Percentiles rank a stretch among this genome's conserved stretches.
phyloP scores from a whole-genome alignment of 768 basidiomycete species.

The Boletus rubroflammeus region DNA sequence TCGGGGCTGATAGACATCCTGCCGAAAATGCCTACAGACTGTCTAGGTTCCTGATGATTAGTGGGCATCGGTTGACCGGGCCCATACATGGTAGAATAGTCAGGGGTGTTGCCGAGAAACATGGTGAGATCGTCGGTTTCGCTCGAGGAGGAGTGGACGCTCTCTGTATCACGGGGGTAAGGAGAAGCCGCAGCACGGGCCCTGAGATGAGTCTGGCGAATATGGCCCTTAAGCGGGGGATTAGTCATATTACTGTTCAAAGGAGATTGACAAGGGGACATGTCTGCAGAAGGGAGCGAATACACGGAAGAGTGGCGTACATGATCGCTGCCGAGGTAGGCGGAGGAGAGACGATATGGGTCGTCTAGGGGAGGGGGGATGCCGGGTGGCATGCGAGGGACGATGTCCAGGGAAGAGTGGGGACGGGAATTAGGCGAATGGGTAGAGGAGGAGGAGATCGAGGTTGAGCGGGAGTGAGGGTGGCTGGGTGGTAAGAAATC shows the following conservation, averaged over 20 bases:
- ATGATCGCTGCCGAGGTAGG: constrained; percentile 45
- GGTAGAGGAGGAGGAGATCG: constrained; percentile 72
- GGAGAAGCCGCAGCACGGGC: constrained; percentile 80
- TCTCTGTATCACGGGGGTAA: constrained; percentile 82
- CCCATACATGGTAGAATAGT: constrained; percentile 68
- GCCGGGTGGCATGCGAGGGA: constrained; percentile 49
- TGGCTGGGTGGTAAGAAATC: constrained; percentile 64
- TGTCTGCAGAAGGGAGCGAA: constrained; percentile 38
- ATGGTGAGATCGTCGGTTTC: constrained; percentile 87
- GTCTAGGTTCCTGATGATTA: constrained; percentile 46
- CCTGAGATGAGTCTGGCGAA: constrained; percentile 72
- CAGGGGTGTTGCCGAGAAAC: constrained; percentile 59
- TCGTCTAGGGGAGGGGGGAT: constrained; percentile 60
- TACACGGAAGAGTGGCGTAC: constrained; percentile 45
- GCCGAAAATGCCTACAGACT: constrained; percentile 70
- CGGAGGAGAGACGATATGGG: constrained; percentile 64
- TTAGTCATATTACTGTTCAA: constrained; percentile 75
- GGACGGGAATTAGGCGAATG: constrained; percentile 72
- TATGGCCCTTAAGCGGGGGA: constrained; percentile 73
- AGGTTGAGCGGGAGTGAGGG: constrained; percentile 74
- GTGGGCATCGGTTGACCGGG: constrained; percentile 38
- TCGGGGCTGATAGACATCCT: constrained; percentile 74
- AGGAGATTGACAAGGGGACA: constrained; percentile 57
- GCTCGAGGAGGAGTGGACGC: constrained; percentile 82
- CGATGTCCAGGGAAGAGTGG: constrained; percentile 69